These are phyloP conservation scores for Antitrichia curtipendula DNA, from an alignment of 225 moss, liverwort and hornwort species.

Conservation along the genomic window DNA sequence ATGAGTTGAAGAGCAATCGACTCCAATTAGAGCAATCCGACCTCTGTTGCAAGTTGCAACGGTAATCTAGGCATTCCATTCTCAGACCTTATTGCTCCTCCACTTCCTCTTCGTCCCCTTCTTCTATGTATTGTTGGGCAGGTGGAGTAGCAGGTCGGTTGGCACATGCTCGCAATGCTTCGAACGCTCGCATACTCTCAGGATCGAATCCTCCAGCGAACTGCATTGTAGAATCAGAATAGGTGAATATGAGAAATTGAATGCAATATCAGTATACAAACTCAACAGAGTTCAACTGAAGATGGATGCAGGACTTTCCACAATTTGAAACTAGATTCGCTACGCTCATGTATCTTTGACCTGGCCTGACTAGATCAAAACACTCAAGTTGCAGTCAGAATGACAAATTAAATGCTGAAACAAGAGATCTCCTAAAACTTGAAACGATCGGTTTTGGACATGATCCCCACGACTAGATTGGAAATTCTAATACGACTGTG, in stretches of 20 bases:
- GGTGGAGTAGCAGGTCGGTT: constrained; percentile 13
- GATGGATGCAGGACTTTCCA: neutral
- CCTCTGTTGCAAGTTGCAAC: constrained; percentile 1
- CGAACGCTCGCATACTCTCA: constrained; percentile 78
- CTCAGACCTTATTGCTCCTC: neutral
- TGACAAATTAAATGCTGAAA: neutral
- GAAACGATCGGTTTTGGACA: neutral
- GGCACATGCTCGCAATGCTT: constrained; percentile 54
- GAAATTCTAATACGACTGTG: neutral
- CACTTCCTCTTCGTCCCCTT: neutral
- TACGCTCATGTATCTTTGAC: neutral
- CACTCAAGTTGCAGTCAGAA: neutral
- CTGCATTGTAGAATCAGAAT: constrained; percentile 2
- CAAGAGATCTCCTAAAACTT: neutral
- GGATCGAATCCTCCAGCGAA: constrained; percentile 87
- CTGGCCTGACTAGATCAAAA: neutral
- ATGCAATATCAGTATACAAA: neutral
- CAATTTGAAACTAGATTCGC: neutral
- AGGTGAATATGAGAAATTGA: neutral
- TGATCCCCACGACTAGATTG: neutral
- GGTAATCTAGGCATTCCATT: neutral
- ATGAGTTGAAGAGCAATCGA: neutral
- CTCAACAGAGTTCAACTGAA: neutral
- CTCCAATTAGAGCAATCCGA: neutral
- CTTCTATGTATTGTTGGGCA: neutral